These are phyloP conservation scores for Cupressus sempervirens DNA, from an alignment of 75 land plant genomes.

Conservation along the genomic window DNA sequence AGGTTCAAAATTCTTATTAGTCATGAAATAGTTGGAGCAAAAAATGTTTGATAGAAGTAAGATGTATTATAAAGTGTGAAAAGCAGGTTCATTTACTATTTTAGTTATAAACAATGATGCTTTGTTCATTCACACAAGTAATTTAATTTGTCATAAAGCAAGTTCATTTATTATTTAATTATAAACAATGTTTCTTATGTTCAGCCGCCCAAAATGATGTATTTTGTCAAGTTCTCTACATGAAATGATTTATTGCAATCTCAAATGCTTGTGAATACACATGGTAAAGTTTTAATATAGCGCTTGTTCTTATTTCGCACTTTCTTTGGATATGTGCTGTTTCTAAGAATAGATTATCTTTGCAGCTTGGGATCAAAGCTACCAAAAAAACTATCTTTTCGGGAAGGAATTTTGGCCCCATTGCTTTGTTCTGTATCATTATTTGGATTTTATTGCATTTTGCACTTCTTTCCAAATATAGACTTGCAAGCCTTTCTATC, in stretches of 20 bases:
- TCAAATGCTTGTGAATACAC: neutral
- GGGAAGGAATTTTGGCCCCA: slow-evolving; percentile 44
- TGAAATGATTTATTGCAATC: slow-evolving; percentile 1
- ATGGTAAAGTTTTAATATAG: neutral
- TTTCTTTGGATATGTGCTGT: neutral
- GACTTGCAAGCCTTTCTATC: slow-evolving; percentile 41
- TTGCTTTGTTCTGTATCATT: slow-evolving; percentile 35
- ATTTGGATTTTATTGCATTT: slow-evolving; percentile 44
- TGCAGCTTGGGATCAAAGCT: slow-evolving; percentile 40
- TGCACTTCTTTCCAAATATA: slow-evolving; percentile 43
- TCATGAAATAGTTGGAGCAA: neutral
- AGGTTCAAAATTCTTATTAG: neutral
- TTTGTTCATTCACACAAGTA: neutral
- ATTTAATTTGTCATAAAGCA: neutral
- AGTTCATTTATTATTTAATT: neutral
- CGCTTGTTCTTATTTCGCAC: neutral
- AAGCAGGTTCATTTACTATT: neutral
- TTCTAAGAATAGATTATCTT: slow-evolving; percentile 8
- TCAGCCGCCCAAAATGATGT: neutral
- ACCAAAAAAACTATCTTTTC: slow-evolving; percentile 33
- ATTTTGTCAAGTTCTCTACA: neutral
- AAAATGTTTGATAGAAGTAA: neutral
- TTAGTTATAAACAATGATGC: neutral
- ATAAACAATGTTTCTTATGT: neutral
- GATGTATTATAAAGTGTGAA: neutral